Base-by-base conservation (phyloP, 2,329 filamentous ascomycete genomes). In the Colletotrichum tamarilloi region DNA sequence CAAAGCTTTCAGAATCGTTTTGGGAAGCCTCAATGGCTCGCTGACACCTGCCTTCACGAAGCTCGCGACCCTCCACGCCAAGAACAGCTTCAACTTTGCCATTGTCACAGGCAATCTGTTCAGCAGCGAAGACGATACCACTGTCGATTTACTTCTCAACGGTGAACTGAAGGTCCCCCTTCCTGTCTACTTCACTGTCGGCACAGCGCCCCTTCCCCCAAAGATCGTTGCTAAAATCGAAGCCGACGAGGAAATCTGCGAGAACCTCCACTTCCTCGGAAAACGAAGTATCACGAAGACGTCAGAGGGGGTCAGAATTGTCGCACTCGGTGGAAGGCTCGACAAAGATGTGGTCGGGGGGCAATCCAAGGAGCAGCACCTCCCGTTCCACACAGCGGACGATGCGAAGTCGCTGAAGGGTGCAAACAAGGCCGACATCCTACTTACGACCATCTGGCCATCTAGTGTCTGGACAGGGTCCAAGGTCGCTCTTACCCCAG, bases 111-210 rank as follows among this genome's bases (percentile, higher is more conserved):
- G 97, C 67, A 93, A 98, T 79, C 87, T 98, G 7, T 98, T 98
- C 79, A 85, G 88, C 22, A 84, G 88, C 56, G 83, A 86, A 1
- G 87, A 91, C 58, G 88, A 93, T 65, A 86, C 91, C 14, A 80
- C 83, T 11, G 83, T 97, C 5, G 84, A 87, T 12, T 87, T 89
- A 11, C 88, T 99, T 4, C 83, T 98, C 1, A 84, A 89, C 30
- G 95, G 95, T n/a, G 86, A 89, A 12, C 92, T 97, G 65, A 80
- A 87, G 26, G 86, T 98, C 5, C 92, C 95, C 3, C 85, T 98
- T 1, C 92, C 95, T 1, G 97, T 93, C 9, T 99, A 99, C 84
- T 99, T 98, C 81, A 94, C 94, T 3, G 87, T 98, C 73, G 95
- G 94, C 76, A 91, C 87, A 49, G 87, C 87, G 59, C 84, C 92